Evolutionary conservation across 1,139 yeast genomes (phyloP).

Genomic region (Saccharomyces hybrid): DNA sequence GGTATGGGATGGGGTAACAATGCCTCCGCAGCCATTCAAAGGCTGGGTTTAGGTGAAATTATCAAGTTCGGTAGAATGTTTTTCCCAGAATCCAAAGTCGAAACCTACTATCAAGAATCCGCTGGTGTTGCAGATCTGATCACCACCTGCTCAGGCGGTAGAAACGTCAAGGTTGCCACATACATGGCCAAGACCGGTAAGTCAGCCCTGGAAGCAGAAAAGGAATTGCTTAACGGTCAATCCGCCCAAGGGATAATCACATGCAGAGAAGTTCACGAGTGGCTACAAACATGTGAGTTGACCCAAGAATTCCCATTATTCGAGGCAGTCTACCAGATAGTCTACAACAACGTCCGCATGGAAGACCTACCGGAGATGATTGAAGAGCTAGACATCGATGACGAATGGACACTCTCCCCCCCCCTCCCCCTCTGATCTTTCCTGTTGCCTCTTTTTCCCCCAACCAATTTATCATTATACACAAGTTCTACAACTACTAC

Average conservation of each 20-base stretch:
- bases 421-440: neutral
- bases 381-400: slow-evolving; percentile 34
- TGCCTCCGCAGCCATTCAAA: slow-evolving; percentile 92
- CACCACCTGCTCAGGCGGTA: slow-evolving; percentile 93
- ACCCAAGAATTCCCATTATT: slow-evolving; percentile 75
- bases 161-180: slow-evolving; percentile 83
- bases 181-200: slow-evolving; percentile 66
- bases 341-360: slow-evolving; percentile 61
- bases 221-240: slow-evolving; percentile 78
- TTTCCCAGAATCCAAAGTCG: slow-evolving; percentile 60
- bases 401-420: neutral
- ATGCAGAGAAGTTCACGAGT: slow-evolving; percentile 78
- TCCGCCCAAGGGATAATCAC: slow-evolving; percentile 91
- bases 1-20: slow-evolving; percentile 98
- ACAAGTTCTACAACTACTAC: neutral
- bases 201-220: slow-evolving; percentile 71
- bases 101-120: slow-evolving; percentile 80
- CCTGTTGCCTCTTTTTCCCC: neutral
- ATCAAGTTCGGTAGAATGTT: slow-evolving; percentile 69
- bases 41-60: slow-evolving; percentile 83
- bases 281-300: slow-evolving; percentile 53
- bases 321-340: slow-evolving; percentile 72
- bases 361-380: slow-evolving; percentile 54
- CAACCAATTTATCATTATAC: neutral
- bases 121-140: slow-evolving; percentile 96